Conservation (phyloP, 176 grass and related monocot genomes). For the bread wheat (Triticum aestivum) region IWGSC_CS_RefSeq_v2.1 NC_057814.1:517356073-517356572, state of each 20-base stretch:
- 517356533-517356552: neutral
- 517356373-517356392: neutral
- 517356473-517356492: too few species aligned
- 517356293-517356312: neutral
- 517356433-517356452: neutral
- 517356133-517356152: neutral
- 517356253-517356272: neutral
- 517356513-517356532: too few species aligned
- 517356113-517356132: neutral
- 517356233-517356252: neutral
- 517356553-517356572: too few species aligned
- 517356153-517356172: neutral
- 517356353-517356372: neutral
- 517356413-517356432: neutral
- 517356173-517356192: neutral
- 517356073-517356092: neutral
- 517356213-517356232: neutral
- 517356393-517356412: neutral
- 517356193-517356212: neutral
- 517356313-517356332: neutral
- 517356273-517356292: neutral
- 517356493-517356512: too few species aligned
- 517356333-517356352: neutral
- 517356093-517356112: neutral
- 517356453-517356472: neutral